Base-by-base conservation (phyloP, 805 yeast genomes). In the Wickerhamiella sergipiensis region DNA sequence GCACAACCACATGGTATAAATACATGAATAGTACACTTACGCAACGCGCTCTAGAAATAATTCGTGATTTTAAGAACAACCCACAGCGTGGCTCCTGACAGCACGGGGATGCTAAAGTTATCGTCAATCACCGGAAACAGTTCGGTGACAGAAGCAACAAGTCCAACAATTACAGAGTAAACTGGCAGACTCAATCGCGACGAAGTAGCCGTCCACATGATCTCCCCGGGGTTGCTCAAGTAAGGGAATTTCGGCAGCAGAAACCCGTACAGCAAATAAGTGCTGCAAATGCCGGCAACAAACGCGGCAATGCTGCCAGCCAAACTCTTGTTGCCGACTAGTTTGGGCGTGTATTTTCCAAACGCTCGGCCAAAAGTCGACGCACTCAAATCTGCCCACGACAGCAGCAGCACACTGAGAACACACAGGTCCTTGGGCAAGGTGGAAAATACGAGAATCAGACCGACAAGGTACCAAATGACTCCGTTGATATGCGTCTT, bases 351-450 rank as follows among this genome's bases (percentile, higher is more conserved):
- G 56, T 82, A 74, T 60, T 83, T 76, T 8, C 97, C 97, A 64
- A 70, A 90, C 50, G 76, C 77, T 57, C 98, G 75, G 40, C 98
- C 98, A 61, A 89, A 68, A 0, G 96, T 86, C 2, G 96, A 86
- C 2, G 98, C 98, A 2, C 97, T 90, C 9, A 97, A 87, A 63
- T 92, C 98, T 5, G 95, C 88, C 97, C 97, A 92, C 62, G 96
- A 85, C 55, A 92, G 75, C 48, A 90, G 71, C 56, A 88, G 72
- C 2, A 88, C 79, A 21, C 95, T 73, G 70, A 87, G 73, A 24
- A 89, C 71, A 0, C 82, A 73, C 47, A 92, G 80, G 61, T 92
- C 98, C 67, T 87, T 86, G 13, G 90, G 80, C 59, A 79, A 82
- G 21, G 79, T 65, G 1, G 73, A 55, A 60, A 88, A 85, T 9